A percentile compares a stretch with the other conserved stretches of the same genome.
These are phyloP conservation scores for Ceriops zippeliana DNA, from an alignment of 345 rosid species.

Conservation along the genomic window DNA sequence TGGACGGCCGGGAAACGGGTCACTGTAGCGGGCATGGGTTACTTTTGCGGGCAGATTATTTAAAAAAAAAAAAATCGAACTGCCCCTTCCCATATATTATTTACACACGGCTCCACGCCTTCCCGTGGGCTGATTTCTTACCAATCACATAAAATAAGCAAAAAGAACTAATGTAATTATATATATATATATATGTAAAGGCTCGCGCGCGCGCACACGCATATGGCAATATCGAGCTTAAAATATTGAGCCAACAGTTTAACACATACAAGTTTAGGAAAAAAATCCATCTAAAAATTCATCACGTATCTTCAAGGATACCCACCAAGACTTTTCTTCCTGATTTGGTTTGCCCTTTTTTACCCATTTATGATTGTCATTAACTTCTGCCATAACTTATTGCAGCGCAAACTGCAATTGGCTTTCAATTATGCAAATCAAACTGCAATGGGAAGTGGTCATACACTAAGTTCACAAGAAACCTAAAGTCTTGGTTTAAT, in stretches of 20 bases:
- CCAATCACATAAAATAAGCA: too few species aligned
- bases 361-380: background rate
- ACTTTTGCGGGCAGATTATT: background rate
- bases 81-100: too few species aligned
- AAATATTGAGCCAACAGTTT: too few species aligned
- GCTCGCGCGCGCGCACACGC: too few species aligned
- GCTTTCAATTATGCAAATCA: conserved; percentile 12
- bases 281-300: background rate
- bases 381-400: conserved; percentile 4
- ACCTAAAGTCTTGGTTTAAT: conserved; percentile 41
- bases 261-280: too few species aligned
- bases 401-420: conserved; percentile 1
- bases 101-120: too few species aligned
- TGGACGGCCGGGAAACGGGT: too few species aligned
- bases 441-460: background rate
- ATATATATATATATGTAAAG: too few species aligned
- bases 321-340: background rate
- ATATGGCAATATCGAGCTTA: too few species aligned
- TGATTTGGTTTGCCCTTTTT: background rate
- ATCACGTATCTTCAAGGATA: background rate
- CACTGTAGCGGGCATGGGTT: background rate
- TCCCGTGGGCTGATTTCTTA: too few species aligned
- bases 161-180: too few species aligned
- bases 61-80: background rate
- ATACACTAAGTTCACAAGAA: conserved; percentile 31